Evolutionary conservation across 345 rosid species (phyloP), one percentile per base, ranked within the genome.

Genomic region (Gossypium longicalyx): DNA sequence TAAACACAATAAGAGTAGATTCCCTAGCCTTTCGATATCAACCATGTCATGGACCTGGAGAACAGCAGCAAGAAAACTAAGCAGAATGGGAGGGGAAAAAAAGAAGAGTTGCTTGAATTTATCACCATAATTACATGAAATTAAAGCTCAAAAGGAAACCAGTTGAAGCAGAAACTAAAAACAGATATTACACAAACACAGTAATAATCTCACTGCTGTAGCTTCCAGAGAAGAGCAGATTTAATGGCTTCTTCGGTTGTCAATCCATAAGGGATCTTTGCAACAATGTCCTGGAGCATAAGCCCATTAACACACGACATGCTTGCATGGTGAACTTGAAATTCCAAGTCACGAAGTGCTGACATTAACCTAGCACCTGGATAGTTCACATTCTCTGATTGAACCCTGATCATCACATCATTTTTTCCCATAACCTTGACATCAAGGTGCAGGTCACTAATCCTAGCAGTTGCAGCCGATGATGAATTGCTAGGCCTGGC

Each of bases 211-310:
- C 77, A 73, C 72, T 75, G 84, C 13, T 82, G 82, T 27, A 89
- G 67, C 56, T 83, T 76, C 23, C 58, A 12, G 19, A 85, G 77
- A 34, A 89, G 48, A 16, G 89, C 88, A 47, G 89, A 74, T 63
- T 70, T 85, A 67, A 89, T 67, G 17, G 44, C 82, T 2, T 83
- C 87, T 69, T 86, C 90, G 3, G 83, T 79, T 73, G 67, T 73
- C 4, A 85, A 43, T 45, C 85, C 83, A 4, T 83, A 83, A 8
- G 93, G 90, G 47, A 83, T 81, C 65, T 72, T 75, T 64, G 85
- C 90, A 17, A 90, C 86, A 48, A 82, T 79, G 49, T 90, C 92
- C 53, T 90, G 94, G 64, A 88, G 88, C 88, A 90, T 82, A 29
- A 90, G 79, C 23, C 83, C 85, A 49, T 90, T 82, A 4, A 90